Conservation (phyloP, 2,329 filamentous ascomycete species). For the Neonectria neomacrospora region DNA sequence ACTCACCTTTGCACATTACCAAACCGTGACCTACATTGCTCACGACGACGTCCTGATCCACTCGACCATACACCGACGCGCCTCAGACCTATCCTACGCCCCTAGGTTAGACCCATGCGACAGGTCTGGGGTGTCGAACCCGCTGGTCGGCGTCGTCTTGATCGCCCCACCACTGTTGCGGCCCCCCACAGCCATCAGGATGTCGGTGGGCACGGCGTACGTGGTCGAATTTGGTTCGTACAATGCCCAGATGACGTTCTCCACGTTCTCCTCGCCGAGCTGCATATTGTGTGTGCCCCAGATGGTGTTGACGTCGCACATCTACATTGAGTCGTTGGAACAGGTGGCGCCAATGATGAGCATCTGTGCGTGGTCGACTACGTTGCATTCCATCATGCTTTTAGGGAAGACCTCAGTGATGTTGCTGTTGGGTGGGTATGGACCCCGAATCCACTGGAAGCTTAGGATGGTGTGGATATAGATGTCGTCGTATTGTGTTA, state of each 20-base stretch:
- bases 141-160: conserved; percentile 1
- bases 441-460: conserved; percentile 21
- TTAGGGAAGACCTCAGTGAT: conserved; percentile 6
- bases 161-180: conserved; percentile 10
- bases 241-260: conserved; percentile 18
- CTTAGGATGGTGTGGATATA: conserved; percentile 24
- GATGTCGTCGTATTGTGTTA: conserved; percentile 16
- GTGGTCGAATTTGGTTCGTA: conserved; percentile 17
- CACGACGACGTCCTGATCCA: too few relatives aligned
- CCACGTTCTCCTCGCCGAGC: conserved; percentile 13
- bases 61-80: too few relatives aligned
- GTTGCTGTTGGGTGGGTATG: conserved; percentile 18
- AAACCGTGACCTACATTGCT: not conserved
- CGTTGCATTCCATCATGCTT: conserved; percentile 18
- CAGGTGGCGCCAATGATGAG: conserved; percentile 24
- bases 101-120: not conserved
- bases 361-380: conserved; percentile 23
- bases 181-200: conserved; percentile 9
- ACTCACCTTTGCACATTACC: not conserved
- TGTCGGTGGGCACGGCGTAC: conserved; percentile 14
- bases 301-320: conserved; percentile 6
- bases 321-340: conserved; percentile 10
- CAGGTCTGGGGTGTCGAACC: conserved; percentile 14
- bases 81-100: too few relatives aligned
- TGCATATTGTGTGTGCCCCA: conserved; percentile 24